These are phyloP conservation scores for Erysiphe pulchra DNA, from an alignment of 2,329 filamentous ascomycete genomes.

Conservation along the genomic window DNA sequence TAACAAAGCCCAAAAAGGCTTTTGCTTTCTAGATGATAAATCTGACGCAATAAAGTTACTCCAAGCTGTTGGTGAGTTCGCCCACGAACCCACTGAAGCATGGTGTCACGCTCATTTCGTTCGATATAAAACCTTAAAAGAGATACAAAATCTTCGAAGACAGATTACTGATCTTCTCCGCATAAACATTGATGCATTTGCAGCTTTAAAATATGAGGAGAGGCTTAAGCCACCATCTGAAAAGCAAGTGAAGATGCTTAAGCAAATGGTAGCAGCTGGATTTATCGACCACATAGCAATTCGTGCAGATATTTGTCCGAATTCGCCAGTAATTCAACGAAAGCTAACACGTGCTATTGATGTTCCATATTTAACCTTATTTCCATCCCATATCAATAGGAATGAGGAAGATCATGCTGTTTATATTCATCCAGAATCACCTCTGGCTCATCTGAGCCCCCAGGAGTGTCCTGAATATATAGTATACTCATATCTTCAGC, in stretches of 20 bases:
- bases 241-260: conserved; percentile 53
- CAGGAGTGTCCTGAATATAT: conserved; percentile 68
- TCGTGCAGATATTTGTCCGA: conserved; percentile 61
- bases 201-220: conserved; percentile 27
- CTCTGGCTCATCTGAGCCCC: conserved; percentile 42
- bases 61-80: conserved; percentile 69
- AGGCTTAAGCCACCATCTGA: conserved; percentile 31
- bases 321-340: conserved; percentile 36
- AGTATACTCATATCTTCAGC: conserved; percentile 67
- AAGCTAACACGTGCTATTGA: conserved; percentile 73
- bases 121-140: conserved; percentile 62
- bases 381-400: conserved; percentile 31
- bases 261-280: conserved; percentile 74
- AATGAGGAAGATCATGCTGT: conserved; percentile 36
- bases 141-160: conserved; percentile 56
- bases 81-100: conserved; percentile 39
- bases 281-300: conserved; percentile 92
- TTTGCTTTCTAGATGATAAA: conserved; percentile 56
- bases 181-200: conserved; percentile 43
- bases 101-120: conserved; percentile 75
- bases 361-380: conserved; percentile 70
- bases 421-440: conserved; percentile 67
- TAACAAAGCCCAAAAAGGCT: conserved; percentile 50
- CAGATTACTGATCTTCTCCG: conserved; percentile 67
- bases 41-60: conserved; percentile 80